Evolutionary conservation across 2,329 filamentous ascomycete genomes (phyloP), one percentile per base, ranked within the genome.

Genomic region (Fragosphaeria purpurea): DNA sequence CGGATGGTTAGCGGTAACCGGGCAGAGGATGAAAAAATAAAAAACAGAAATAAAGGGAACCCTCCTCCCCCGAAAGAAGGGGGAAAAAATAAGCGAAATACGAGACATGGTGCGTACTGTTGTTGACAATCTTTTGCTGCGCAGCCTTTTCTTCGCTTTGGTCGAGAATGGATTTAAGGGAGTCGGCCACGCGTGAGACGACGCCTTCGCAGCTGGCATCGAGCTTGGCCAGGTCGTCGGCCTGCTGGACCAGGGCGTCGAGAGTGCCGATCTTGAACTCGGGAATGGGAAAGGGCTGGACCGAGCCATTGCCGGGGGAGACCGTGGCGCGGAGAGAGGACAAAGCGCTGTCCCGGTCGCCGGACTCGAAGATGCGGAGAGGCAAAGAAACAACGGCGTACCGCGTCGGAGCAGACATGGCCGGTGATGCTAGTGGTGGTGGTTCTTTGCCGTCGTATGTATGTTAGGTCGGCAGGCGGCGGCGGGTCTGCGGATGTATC

Each of bases 221-320:
- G 47, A 97, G 82, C 79, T 96, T 97, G 53, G 83, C 78, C 50
- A 98, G 75, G 63, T 97, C 93, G 63, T 98, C 93, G 51, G 93
- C 93, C 69, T 98, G 91, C 70, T 95, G 88, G 43, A 98, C 89
- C 52, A 98, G 76, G 40, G 86, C 88, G 70, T 98, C 93, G 39
- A 98, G 77, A 0, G 93, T 96, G 52, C 93, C 93, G 66, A 98
- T 95, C 74, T 97, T 98, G 78, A 98, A 96, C 57, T 89, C 85
- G 22, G 93, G 93, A 56, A 97, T 85, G 51, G 79, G 72, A 64
- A 97, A 96, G 3, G 83, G 82, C 47, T 82, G 72, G 44, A 88
- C 84, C 48, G 78, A 80, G 64, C 86, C 88, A 66, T 86, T 83
- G 60, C 95, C 87, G 51, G 79, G 71, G 46, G 80, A 75, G 50